Evolutionary conservation across 2,329 filamentous ascomycete genomes (phyloP).

Genomic region (Didymella keratinophila): DNA sequence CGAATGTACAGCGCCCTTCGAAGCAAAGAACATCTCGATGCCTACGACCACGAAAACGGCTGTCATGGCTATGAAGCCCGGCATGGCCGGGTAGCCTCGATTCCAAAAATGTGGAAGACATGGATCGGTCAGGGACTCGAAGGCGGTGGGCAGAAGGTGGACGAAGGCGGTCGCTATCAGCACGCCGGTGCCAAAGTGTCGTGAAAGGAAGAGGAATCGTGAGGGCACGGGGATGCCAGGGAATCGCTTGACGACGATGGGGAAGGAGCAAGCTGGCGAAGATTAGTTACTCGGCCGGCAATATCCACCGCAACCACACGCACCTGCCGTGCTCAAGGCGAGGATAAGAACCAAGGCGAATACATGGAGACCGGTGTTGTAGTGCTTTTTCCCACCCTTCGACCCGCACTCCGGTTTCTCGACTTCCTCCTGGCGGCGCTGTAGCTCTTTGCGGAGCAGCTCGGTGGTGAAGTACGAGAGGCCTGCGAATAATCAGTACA

Average conservation of each 20-base stretch:
- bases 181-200: slow-evolving; percentile 53
- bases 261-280: slow-evolving; percentile 50
- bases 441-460: slow-evolving; percentile 59
- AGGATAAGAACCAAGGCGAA: slow-evolving; percentile 66
- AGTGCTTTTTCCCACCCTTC: slow-evolving; percentile 55
- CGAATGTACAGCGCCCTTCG: slow-evolving; percentile 67
- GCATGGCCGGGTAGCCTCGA: slow-evolving; percentile 50
- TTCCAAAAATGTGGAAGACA: slow-evolving; percentile 53
- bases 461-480: slow-evolving; percentile 50
- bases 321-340: slow-evolving; percentile 61
- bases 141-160: slow-evolving; percentile 52
- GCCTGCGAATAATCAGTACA: slow-evolving; percentile 34
- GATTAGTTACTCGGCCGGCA: slow-evolving; percentile 24
- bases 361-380: slow-evolving; percentile 65
- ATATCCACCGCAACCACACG: slow-evolving; percentile 19
- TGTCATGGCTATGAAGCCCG: slow-evolving; percentile 51
- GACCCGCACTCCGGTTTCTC: slow-evolving; percentile 62
- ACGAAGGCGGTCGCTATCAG: slow-evolving; percentile 53
- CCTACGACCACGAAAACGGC: slow-evolving; percentile 71
- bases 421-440: slow-evolving; percentile 54
- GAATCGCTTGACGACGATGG: slow-evolving; percentile 51
- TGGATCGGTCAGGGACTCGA: slow-evolving; percentile 51
- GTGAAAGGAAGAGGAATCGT: slow-evolving; percentile 51
- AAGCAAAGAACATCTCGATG: slow-evolving; percentile 89
- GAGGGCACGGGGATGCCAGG: slow-evolving; percentile 49